A percentile compares a stretch with the other conserved stretches of the same genome.
Evolutionary conservation across 2,329 filamentous ascomycete genomes (phyloP).

Genomic region (Parascedosporium putredinis): DNA sequence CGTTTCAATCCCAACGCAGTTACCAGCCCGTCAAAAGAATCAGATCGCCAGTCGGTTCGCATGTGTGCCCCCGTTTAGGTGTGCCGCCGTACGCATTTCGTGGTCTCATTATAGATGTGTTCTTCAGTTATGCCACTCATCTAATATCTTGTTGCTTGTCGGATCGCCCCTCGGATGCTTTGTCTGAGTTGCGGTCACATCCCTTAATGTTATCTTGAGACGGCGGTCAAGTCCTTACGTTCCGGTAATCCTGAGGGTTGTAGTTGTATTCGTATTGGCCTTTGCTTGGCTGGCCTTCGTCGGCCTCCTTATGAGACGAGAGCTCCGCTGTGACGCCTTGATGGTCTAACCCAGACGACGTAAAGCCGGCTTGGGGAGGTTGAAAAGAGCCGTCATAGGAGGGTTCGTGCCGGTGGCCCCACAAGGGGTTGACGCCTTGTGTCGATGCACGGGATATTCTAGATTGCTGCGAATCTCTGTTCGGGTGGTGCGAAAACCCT

Average conservation of each 20-base stretch:
- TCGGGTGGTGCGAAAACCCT: slow-evolving; percentile 14
- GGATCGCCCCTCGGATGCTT: no score
- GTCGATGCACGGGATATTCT: slow-evolving; percentile 14
- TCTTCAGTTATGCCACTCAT: no score
- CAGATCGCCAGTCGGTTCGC: no score
- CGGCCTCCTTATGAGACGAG: slow-evolving; percentile 34
- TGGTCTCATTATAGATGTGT: no score
- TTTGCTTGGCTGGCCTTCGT: slow-evolving; percentile 28
- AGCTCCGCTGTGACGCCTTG: slow-evolving; percentile 33
- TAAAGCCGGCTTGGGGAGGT: slow-evolving; percentile 18
- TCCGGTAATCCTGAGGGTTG: slow-evolving; percentile 29
- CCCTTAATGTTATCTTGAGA: neutral
- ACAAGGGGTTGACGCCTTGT: slow-evolving; percentile 6
- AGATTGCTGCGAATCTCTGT: slow-evolving; percentile 20
- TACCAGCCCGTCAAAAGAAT: no score
- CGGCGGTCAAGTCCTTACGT: slow-evolving; percentile 4
- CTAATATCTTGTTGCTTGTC: no score
- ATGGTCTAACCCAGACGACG: slow-evolving; percentile 29
- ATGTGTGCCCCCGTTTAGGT: no score
- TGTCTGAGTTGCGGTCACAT: no score
- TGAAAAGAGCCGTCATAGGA: slow-evolving; percentile 21
- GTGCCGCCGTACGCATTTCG: no score
- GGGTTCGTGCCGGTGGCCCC: slow-evolving; percentile 19
- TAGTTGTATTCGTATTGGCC: slow-evolving; percentile 19
- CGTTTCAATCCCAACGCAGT: no score